Evolutionary conservation across 1,284 basidiomycete genomes (phyloP), one percentile per base, ranked within the genome.

Genomic region (Ustilago hordei): DNA sequence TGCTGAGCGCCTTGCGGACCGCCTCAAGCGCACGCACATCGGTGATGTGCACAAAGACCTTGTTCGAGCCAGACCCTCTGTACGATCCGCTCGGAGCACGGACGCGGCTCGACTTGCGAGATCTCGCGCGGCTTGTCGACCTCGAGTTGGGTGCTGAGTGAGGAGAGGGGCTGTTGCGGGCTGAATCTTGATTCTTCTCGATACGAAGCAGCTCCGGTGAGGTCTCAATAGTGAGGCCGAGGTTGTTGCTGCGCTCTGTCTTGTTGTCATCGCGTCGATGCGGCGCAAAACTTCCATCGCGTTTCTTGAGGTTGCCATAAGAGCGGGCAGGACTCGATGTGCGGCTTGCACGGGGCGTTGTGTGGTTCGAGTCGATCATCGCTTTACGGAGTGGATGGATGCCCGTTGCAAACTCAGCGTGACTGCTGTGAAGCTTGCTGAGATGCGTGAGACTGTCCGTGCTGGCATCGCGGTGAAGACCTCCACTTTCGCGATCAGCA

Each of bases 1-100:
- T 76, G 59, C 75, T 75, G 47, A 84, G 76, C n/a, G 82, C 82
- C 19, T 75, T 74, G 39, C 77, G 74, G 5, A 84, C 69, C 1
- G 72, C 70, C 8, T 73, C 74, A 7, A 83, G 52, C n/a, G 80
- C 82, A n/a, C 82, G 73, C 36, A 53, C 45, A 48, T 84, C 82
- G 6, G 80, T 68, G 35, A 84, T 71, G 43, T 84, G 72, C 4
- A 84, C 50, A 62, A 80, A 77, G 13, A 84, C 66, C 63, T 79
- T 80, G 64, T 79, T 69, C n/a, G 69, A 65, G 17, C 55, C 61
- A 8, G 54, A 31, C 19, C 31, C 38, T 4, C 63, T 59, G 39
- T 66, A 64, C 12, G 79, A 72, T 8, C 45, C 55, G 58, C 75
- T 77, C 4, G 57, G 19, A 31, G 50, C 70, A 8, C 70, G 61